Evolutionary conservation across 1,284 basidiomycete genomes (phyloP).

Genomic region (Mrakiaceae sp.): DNA sequence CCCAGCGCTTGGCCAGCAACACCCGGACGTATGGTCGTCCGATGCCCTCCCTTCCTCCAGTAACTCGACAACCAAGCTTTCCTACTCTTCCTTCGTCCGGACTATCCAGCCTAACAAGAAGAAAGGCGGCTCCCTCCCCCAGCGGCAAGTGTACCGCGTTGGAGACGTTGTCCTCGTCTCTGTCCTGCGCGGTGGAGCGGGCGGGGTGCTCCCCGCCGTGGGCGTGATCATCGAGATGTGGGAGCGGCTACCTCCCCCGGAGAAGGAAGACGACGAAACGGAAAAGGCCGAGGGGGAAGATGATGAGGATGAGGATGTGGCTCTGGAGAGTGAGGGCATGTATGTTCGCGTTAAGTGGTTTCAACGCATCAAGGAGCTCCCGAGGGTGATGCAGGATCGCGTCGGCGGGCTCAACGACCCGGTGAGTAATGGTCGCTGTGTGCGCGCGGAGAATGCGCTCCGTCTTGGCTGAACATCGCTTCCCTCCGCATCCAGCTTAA

Average conservation of each 20-base stretch:
- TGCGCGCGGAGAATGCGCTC: not conserved
- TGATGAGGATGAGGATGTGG: constrained; percentile 5
- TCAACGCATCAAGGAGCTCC: constrained; percentile 14
- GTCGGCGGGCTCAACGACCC: not conserved
- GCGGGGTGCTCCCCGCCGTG: not conserved
- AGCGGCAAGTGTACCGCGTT: not conserved
- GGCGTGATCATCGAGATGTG: constrained; percentile 17
- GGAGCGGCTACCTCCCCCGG: constrained; percentile 11
- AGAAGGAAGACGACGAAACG: constrained; percentile 13
- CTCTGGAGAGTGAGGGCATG: not conserved
- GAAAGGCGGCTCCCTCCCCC: not conserved
- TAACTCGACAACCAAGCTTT: not conserved
- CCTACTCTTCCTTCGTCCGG: constrained; percentile 1
- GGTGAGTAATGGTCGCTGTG: not conserved
- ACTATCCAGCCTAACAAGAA: not conserved
- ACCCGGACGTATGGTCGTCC: not conserved
- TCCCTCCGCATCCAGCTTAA: not conserved
- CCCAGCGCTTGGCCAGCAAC: not conserved
- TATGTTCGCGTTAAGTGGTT: constrained; percentile 18
- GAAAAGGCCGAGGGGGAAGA: constrained; percentile 19
- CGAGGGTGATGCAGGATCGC: constrained; percentile 3
- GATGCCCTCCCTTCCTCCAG: not conserved
- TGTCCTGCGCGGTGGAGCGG: constrained; percentile 1
- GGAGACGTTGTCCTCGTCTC: constrained; percentile 6
- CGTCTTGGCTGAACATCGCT: not conserved